phyloP scores from a whole-genome alignment of 83 land plant genomes.

The Picea mariana region DNA sequence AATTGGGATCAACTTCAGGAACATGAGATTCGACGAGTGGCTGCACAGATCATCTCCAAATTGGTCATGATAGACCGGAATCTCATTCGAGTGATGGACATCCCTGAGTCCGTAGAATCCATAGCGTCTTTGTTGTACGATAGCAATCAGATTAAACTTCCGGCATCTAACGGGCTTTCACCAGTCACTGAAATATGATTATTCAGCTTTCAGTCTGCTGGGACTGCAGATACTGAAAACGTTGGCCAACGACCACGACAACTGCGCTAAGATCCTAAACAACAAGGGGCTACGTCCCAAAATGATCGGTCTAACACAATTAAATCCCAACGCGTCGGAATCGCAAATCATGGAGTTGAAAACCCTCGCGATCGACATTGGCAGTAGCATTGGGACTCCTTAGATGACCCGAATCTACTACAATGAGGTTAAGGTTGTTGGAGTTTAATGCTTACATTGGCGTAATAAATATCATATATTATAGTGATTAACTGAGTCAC shows the following conservation, averaged over 20 bases:
- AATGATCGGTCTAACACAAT: constrained; percentile 51
- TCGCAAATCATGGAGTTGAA: constrained; percentile 25
- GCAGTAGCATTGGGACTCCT: too few relatives aligned
- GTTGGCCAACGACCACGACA: constrained; percentile 59
- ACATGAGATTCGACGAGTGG: constrained; percentile 53
- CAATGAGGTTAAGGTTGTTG: too few relatives aligned
- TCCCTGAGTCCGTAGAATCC: constrained; percentile 74
- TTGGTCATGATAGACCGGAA: constrained; percentile 55
- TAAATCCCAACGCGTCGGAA: neutral
- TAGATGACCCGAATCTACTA: too few relatives aligned
- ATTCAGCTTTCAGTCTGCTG: constrained; percentile 37
- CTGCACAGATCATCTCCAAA: constrained; percentile 60
- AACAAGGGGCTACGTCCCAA: constrained; percentile 65
- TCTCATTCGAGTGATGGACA: constrained; percentile 52
- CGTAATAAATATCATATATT: too few relatives aligned
- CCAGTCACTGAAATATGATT: too few relatives aligned
- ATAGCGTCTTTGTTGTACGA: constrained; percentile 57
- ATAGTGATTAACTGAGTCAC: too few relatives aligned
- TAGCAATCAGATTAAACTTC: neutral
- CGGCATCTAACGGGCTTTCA: too few relatives aligned
- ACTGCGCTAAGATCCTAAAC: constrained; percentile 71
- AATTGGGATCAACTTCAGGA: constrained; percentile 58
- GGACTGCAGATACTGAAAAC: constrained; percentile 71
- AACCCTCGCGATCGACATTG: too few relatives aligned
- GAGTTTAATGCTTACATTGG: too few relatives aligned